Base-by-base conservation (phyloP, 345 rosid species). In the Brassica cretica region DNA sequence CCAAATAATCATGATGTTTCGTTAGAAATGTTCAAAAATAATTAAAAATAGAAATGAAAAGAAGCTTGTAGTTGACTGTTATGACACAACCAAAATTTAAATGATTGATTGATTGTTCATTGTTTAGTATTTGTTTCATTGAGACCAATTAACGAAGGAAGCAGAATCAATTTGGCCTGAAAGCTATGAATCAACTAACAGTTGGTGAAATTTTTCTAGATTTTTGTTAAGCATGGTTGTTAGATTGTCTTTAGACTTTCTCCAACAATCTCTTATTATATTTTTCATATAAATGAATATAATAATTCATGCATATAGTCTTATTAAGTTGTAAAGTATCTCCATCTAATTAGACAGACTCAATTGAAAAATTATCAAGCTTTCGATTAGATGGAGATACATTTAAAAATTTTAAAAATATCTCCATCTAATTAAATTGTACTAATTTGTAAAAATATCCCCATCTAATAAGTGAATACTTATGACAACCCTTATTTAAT, bases 21-120 rank as follows among this genome's bases (percentile, higher is more conserved):
- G 56, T 51, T n/a, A n/a, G 56, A 51, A n/a, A 51, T n/a, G 56
- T 15, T 19, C 3, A 71, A 33, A 58, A 68, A 64, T 51, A 5
- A n/a, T 51, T 51, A n/a, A 51, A 49, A n/a, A 51, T 60, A 76
- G 32, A 24, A 63, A 65, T 63, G 87, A 84, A 71, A 84, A 66
- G 46, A 76, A 78, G 63, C 4, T 76, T 79, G 76, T 53, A 24
- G 86, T 74, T 84, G 87, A 84, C 84, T 80, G 82, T 73, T 33
- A 65, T 63, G 84, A 69, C 70, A 85, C 60, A 76, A 55, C 33
- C 49, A 69, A 73, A 51, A 32, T 73, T 63, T 78, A 56, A 59
- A 78, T 83, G 68, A 76, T 81, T 62, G 71, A 65, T 78, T 62
- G 66, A 21, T 65, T 39, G 66, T 67, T 46, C 5, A 59, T 51